Base-by-base conservation (phyloP, 164 flowering plant species). In the Liriodendron chinense region DNA sequence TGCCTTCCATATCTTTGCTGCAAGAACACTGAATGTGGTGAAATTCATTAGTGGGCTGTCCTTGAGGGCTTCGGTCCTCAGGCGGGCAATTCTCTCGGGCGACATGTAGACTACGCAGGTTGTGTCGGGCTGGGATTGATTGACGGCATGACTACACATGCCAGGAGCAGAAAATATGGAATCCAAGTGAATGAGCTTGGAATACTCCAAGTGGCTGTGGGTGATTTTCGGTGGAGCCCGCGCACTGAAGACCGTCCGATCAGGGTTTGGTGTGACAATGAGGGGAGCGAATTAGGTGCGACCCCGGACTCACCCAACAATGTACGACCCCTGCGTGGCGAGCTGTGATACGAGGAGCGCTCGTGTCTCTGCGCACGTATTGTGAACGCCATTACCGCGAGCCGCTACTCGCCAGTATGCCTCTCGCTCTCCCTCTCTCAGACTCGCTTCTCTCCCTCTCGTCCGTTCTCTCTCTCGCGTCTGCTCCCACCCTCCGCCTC, bases 131-230 rank as follows among this genome's bases (percentile, higher is more conserved):
- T 47, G 57, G 50, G 67, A 26, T 1, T 72, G 25, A 18, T 48
- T 72, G 48, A 25, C n/a, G 20, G 47, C 43, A 34, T 53, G 9
- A 18, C 20, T 23, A 43, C 23, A 20, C 12, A 47, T 50, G 8
- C 80, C 79, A 2, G 74, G 74, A 3, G 26, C 23, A 10, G 73
- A 74, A 59, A 82, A 79, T 1, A 61, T 9, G 64, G 16, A 50
- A 18, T 48, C 48, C 14, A 22, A 47, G 7, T 56, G 25, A 4
- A 9, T 61, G 18, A 61, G 18, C 69, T 25, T 80, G 7, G 85
- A 81, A 80, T 73, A 81, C 78, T 83, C 84, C 1, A 26, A 56
- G 72, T 83, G 85, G 14, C 78, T 82, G 72, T 72, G 67, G 50
- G 9, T 57, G 74, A 81, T 79, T 50, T 47, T 59, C 25, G 82